Base-by-base conservation (phyloP, 2,329 filamentous ascomycete species). In the Fusarium penzigii region DNA sequence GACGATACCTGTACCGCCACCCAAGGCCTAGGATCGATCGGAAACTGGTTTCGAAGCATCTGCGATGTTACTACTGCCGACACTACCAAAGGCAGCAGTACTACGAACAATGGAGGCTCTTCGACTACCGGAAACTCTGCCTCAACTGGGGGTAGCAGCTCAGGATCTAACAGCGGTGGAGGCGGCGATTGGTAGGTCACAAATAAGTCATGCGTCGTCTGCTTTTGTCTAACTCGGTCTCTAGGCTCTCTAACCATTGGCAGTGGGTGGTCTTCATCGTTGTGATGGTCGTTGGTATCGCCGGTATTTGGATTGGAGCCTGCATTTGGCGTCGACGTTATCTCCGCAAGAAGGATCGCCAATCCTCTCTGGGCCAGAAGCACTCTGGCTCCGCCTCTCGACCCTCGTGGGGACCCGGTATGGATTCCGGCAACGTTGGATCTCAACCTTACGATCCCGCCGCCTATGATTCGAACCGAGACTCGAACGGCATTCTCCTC, bases 231-330 rank as follows among this genome's bases (percentile, higher is more conserved):
- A 41, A 58, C 41, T 10, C 38, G 16, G 29, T 12, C 12, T 17
- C 6, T 55, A 90, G 88, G 88, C 73, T 89, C 45, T 78, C 80
- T 8, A 79, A 76, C 29, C 89, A 93, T 70, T 90, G 83, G 76
- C 80, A 85, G 75, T 96, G 90, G 90, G 83, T 95, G 42, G 79
- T 93, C 56, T 90, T 94, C 80, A 78, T 94, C 48, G 85, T 91
- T 58, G 75, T 93, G 56, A 78, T 95, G 29, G 79, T 87, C 41
- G 75, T 93, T 53, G 86, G 78, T 48, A 88, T 95, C 55, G 73
- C 79, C 13, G 77, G 78, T 51, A 81, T 90, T 64, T 88, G 87
- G 78, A 72, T 87, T 39, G 78, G 82, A 16, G 87, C 86, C 39
- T 83, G 86, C 65, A 82, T 88, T 69, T 84, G 90, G 73, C 88